phyloP scores from a whole-genome alignment of 495 filamentous ascomycete species.

The Neurospora discreta region DNA sequence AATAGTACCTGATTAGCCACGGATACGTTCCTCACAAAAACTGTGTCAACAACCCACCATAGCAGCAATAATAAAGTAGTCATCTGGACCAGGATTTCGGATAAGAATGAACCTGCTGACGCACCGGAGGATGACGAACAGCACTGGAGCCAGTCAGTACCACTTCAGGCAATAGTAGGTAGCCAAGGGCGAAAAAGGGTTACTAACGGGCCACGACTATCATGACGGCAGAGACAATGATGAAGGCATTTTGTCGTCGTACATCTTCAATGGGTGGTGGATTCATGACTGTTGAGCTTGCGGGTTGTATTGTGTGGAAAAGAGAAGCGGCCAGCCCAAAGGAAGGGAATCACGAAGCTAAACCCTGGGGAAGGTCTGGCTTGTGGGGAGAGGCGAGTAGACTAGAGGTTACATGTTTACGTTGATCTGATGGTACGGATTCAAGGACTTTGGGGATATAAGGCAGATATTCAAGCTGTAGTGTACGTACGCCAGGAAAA shows the following conservation, averaged over 20 bases:
- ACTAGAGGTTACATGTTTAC: not conserved
- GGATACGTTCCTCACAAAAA: not conserved
- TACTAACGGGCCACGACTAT: conserved; percentile 7
- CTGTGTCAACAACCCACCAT: conserved; percentile 11
- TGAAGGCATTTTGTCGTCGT: conserved; percentile 4
- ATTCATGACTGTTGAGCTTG: not conserved
- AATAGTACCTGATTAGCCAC: not conserved
- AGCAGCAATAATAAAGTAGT: conserved; percentile 23
- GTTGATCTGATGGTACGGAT: not conserved
- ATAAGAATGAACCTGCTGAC: conserved; percentile 20
- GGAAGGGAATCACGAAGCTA: not conserved
- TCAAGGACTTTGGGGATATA: not conserved
- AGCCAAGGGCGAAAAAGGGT: not conserved
- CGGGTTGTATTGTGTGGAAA: not conserved
- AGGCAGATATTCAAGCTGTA: not conserved
- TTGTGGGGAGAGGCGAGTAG: not conserved
- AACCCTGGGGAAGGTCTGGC: not conserved
- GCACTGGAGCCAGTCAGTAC: conserved; percentile 7
- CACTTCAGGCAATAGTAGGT: not conserved
- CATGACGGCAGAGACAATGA: conserved; percentile 7
- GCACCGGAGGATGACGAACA: conserved; percentile 15
- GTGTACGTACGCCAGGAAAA: not conserved
- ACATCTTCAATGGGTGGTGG: not conserved
- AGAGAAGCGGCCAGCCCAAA: not conserved
- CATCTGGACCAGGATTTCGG: conserved; percentile 21